Evolutionary conservation across 768 basidiomycete species (phyloP), one percentile per base, ranked within the genome.

Genomic region (Tephrocybe sp.): DNA sequence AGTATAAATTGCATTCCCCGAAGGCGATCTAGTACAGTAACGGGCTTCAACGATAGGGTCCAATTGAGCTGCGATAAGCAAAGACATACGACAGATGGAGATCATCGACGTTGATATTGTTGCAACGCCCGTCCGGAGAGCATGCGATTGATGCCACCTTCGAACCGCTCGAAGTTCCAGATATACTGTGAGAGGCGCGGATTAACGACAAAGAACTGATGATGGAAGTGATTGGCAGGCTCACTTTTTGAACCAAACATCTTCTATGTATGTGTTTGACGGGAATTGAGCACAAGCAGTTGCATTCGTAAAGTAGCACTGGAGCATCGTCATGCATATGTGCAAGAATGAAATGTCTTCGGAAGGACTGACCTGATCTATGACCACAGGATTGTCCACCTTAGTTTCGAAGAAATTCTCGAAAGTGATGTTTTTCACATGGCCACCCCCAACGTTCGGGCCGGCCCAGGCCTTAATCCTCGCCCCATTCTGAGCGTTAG

Each of bases 391-490:
- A 54, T 79, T 73, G 50, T 82, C 80, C 34, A 82, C 79, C 31
- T 79, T 75, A 43, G 65, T 71, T 51, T 78, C 78, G 16, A 70
- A 50, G 61, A 82, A 82, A 52, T 71, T 67, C n/a, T 62, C 55
- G 61, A 79, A 83, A 1, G 77, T 79, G 59, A 82, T 64, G 54
- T 82, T 81, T 60, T 75, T 72, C 37, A 81, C 80, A 37, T 79
- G 74, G 7, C 80, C 81, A 30, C 75, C 72, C 3, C 83, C 82
- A 23, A 82, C 79, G 45, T 75, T 73, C 13, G 73, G 69, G 4
- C 83, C 84, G 4, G 81, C 83, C 70, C 76, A 86, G 1, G 81
- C 78, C 61, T 86, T 86, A 64, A 85, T 85, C 27, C 84, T 72
- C 1, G 82, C 83, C 1, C 83, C 84, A 54, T 85, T 85, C 57